A percentile compares a stretch with the other conserved stretches of the same genome.
phyloP scores from a whole-genome alignment of 208 protist species.

The Leishmania tropica region DNA sequence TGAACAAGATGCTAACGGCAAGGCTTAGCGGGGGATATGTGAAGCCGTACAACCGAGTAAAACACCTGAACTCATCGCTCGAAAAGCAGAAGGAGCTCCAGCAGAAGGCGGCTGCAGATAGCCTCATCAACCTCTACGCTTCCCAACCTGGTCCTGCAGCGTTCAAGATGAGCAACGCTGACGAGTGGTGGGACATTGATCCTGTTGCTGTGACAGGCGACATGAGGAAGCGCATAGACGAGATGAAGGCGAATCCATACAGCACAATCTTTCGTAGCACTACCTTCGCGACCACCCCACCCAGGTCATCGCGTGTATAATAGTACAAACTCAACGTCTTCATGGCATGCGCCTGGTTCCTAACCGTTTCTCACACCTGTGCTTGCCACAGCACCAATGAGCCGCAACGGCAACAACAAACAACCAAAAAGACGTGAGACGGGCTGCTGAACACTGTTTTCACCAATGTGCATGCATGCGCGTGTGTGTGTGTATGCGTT shows the following conservation, averaged over 20 bases:
- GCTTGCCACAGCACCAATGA: not conserved
- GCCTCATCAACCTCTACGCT: conserved; percentile 30
- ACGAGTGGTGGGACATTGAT: conserved; percentile 76
- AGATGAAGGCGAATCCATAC: conserved; percentile 41
- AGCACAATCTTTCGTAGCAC: conserved; percentile 18
- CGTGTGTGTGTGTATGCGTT: too few species aligned
- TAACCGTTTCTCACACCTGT: not conserved
- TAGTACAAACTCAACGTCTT: too few species aligned
- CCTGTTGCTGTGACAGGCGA: conserved; percentile 47
- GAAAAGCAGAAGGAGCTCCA: conserved; percentile 25
- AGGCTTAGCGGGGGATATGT: conserved; percentile 45
- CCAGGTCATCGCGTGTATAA: not conserved
- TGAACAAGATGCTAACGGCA: conserved; percentile 37
- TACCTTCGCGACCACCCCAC: not conserved
- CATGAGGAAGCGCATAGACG: conserved; percentile 24
- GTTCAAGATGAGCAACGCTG: conserved; percentile 87
- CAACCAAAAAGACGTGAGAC: too few species aligned
- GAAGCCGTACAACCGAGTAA: conserved; percentile 39
- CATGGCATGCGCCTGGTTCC: not conserved
- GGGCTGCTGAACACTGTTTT: too few species aligned
- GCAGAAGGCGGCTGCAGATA: conserved; percentile 25
- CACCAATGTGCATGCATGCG: too few species aligned
- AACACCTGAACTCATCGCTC: conserved; percentile 32
- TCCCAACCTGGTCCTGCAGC: conserved; percentile 31
- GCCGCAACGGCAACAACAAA: too few species aligned